phyloP scores from a whole-genome alignment of 441 rosid genomes.

The Rhodomyrtus psidioides region DNA sequence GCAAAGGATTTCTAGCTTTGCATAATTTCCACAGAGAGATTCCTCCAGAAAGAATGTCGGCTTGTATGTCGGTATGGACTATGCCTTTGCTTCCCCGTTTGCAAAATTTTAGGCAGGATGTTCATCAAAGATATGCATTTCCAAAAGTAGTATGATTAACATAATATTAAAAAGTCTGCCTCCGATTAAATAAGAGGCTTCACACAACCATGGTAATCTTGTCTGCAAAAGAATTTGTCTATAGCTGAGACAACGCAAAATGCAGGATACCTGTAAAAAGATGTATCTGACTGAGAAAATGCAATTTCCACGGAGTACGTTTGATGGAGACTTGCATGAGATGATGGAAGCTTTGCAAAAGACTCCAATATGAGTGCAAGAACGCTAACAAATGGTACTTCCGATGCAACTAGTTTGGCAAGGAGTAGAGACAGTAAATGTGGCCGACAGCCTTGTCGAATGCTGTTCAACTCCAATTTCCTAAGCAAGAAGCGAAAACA shows the following conservation, averaged over 20 bases:
- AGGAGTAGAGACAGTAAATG: not conserved
- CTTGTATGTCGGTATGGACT: conserved; percentile 95
- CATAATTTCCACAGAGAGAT: conserved; percentile 99
- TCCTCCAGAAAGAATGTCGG: conserved; percentile 91
- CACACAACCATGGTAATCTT: not conserved
- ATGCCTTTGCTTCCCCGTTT: conserved; percentile 94
- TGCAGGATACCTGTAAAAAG: too few species aligned
- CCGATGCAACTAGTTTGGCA: not conserved
- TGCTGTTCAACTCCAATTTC: not conserved
- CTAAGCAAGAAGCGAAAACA: not conserved
- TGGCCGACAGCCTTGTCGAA: not conserved
- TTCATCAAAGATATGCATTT: conserved; percentile 81
- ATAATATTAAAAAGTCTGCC: not conserved
- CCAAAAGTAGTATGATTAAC: conserved; percentile 11
- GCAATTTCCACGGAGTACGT: not conserved
- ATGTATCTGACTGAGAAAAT: not conserved
- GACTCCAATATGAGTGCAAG: not conserved
- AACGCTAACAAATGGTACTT: not conserved
- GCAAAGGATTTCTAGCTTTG: conserved; percentile 89
- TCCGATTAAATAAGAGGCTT: not conserved
- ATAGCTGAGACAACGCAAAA: too few species aligned
- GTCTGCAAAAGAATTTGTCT: not conserved
- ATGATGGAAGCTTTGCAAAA: not conserved
- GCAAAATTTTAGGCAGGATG: conserved; percentile 91
- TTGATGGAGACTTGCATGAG: not conserved